phyloP scores from a whole-genome alignment of 371 early-diverging fungal genomes.

The Actinomortierella ambigua region DNA sequence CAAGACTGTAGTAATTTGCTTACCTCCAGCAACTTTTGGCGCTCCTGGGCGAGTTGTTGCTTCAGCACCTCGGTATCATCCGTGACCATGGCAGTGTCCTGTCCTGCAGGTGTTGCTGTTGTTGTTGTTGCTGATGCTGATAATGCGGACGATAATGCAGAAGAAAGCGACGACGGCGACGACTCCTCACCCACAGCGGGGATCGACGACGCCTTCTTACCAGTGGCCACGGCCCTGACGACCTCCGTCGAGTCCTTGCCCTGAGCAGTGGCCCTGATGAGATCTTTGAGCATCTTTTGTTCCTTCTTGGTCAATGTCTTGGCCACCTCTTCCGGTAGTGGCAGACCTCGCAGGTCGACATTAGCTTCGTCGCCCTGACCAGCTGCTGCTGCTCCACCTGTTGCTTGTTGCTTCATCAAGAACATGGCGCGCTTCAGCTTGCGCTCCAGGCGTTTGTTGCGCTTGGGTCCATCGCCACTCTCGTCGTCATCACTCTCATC shows the following conservation, averaged over 20 bases:
- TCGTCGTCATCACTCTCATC: conserved; percentile 8
- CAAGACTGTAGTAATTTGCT: too few species aligned
- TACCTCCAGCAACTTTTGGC: conserved; percentile 41
- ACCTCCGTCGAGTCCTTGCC: too few species aligned
- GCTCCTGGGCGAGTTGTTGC: conserved; percentile 39
- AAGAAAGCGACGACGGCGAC: too few species aligned
- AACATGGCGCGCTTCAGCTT: conserved; percentile 33
- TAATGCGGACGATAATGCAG: too few species aligned
- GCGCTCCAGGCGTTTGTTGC: conserved; percentile 42
- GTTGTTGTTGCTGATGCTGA: too few species aligned
- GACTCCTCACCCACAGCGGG: too few species aligned
- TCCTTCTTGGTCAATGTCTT: conserved; percentile 34
- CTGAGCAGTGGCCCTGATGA: too few species aligned
- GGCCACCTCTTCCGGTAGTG: too few species aligned
- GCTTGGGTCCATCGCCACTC: conserved; percentile 13
- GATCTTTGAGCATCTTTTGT: conserved; percentile 26
- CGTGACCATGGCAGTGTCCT: conserved; percentile 7
- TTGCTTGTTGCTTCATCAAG: background rate
- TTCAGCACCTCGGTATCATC: conserved; percentile 5
- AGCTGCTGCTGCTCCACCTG: background rate
- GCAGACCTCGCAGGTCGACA: background rate
- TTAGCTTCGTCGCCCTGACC: background rate
- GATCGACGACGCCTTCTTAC: too few species aligned
- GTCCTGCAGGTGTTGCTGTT: background rate
- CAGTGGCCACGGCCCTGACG: too few species aligned